Conservation (phyloP, 2,329 filamentous ascomycete species). For the Epichloe gansuensis region DNA sequence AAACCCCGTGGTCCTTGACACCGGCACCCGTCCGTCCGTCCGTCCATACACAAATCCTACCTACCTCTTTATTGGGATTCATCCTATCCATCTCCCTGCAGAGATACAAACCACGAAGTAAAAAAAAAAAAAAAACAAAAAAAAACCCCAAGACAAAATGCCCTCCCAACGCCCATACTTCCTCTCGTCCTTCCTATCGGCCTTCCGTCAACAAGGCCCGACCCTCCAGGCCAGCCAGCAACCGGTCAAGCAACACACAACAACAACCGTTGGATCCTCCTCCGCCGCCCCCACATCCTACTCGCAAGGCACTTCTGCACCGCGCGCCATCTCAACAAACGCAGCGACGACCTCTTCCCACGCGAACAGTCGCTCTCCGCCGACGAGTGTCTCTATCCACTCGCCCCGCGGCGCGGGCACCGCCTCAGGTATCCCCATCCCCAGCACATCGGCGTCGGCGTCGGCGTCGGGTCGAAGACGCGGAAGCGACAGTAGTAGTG, state of each 20-base stretch:
- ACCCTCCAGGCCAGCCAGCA: slow-evolving; percentile 22
- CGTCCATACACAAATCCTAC: not conserved
- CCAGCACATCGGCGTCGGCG: slow-evolving; percentile 25
- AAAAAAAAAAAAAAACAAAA: not conserved
- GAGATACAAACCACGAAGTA: not conserved
- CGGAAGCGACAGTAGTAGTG: slow-evolving; percentile 63
- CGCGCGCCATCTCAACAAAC: slow-evolving; percentile 13
- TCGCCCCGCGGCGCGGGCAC: slow-evolving; percentile 14
- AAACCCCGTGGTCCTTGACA: not conserved
- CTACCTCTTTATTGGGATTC: not conserved
- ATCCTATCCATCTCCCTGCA: not conserved
- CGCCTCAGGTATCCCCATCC: slow-evolving; percentile 22
- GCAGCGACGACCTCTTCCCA: slow-evolving; percentile 13
- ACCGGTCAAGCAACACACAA: slow-evolving; percentile 23
- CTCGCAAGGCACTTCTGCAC: slow-evolving; percentile 11
- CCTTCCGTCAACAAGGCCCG: slow-evolving; percentile 37
- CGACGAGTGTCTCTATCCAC: slow-evolving; percentile 18
- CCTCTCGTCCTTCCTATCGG: slow-evolving; percentile 43
- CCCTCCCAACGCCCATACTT: slow-evolving; percentile 43
- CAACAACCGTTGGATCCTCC: slow-evolving; percentile 15
- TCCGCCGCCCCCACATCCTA: slow-evolving; percentile 15
- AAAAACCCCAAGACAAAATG: slow-evolving; percentile 21
- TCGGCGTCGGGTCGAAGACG: slow-evolving; percentile 34
- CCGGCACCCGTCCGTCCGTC: not conserved
- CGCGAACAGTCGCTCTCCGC: slow-evolving; percentile 15